Base-by-base conservation (phyloP, 192 early-diverging fungal genomes). In the Rhizoclosmatium globosum region DNA sequence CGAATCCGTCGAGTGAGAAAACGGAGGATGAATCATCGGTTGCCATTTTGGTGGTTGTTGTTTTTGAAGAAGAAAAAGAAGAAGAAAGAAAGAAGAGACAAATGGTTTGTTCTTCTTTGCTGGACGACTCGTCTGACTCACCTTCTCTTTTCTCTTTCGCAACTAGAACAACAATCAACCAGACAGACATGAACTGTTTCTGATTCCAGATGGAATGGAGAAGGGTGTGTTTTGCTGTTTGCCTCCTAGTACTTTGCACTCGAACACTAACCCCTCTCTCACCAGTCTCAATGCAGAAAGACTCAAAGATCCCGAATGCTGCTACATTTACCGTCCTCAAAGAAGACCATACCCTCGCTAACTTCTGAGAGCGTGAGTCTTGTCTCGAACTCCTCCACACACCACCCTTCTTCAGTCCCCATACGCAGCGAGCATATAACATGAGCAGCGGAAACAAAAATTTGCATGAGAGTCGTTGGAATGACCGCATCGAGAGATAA, bases 301-400 rank as follows among this genome's bases (percentile, higher is more conserved):
- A 99, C 81, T 90, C 95, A 47, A 96, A 95, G 82, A 92, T 99
- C 82, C 93, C 94, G 19, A 99, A 99, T 80, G 95, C 95, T 57
- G 92, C 95, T 2, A 95, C 93, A 15, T 96, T 99, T 83, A 92
- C 89, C 57, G 91, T 99, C 56, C 89, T 95, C 57, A 93, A 93
- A 80, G 98, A 99, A 82, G 98, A 99, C 86, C 98, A 99, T 80
- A 99, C 97, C 19, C 84, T 99, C 2, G 98, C 93, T 31, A 99
- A 98, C 89, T 97, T 76, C 88, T 99, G n/a, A 82, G 96, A 84
- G 92, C 91, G 95, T 97, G 90, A 86, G 85, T 78, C 2, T 23
- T 23, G 23, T 17, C 39, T 70, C 23, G 1, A 3, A 21, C 41
- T 79, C 43, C 39, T 44, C 23, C 64, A 45, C 44, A 41, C 11